Conservation (phyloP, 2,329 filamentous ascomycete genomes). For the Nothophoma quercina region DNA sequence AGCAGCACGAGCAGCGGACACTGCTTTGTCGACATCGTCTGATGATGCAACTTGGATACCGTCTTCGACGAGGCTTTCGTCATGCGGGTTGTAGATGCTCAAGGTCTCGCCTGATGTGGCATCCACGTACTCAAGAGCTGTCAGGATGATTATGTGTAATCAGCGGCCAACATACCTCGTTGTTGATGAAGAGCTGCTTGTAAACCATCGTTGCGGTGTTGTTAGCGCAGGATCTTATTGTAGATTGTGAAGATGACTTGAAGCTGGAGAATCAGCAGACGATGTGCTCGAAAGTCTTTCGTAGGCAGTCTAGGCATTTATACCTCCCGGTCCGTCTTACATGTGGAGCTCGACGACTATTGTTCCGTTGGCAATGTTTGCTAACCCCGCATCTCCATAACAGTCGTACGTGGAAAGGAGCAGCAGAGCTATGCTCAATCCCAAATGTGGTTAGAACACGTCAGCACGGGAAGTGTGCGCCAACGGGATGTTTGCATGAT, state of each 20-base stretch:
- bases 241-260: background rate
- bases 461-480: background rate
- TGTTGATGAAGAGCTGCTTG: conserved; percentile 38
- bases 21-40: conserved; percentile 37
- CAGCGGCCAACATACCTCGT: conserved; percentile 30
- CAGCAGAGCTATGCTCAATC: background rate
- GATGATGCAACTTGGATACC: conserved; percentile 31
- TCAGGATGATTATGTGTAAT: background rate
- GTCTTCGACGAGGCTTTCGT: conserved; percentile 32
- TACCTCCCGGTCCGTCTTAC: background rate
- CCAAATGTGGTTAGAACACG: background rate
- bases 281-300: too few relatives aligned
- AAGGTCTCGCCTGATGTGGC: conserved; percentile 32
- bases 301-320: conserved; percentile 5
- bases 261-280: background rate
- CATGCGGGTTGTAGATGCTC: conserved; percentile 35
- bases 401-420: background rate
- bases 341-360: background rate
- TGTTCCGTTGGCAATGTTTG: background rate
- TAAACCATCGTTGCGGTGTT: conserved; percentile 18
- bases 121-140: conserved; percentile 26
- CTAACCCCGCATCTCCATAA: conserved; percentile 1
- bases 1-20: conserved; percentile 33
- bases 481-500: background rate
- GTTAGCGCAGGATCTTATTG: background rate